Base-by-base conservation (phyloP, 805 yeast genomes). In the Lachancea meyersii region DNA sequence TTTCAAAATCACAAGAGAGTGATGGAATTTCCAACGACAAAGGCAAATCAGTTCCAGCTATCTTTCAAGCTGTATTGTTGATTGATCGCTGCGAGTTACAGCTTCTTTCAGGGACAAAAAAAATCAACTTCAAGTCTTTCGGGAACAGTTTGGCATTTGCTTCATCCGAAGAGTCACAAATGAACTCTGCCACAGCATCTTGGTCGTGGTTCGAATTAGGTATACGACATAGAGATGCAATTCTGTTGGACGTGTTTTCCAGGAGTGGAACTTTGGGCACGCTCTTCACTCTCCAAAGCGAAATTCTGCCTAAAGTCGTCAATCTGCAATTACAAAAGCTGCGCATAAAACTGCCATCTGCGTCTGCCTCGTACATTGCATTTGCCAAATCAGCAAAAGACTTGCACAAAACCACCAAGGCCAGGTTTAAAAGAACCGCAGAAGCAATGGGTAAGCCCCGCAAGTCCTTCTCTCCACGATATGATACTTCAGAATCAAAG, bases 31-130 rank as follows among this genome's bases (percentile, higher is more conserved):
- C 10, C 9, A 13, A 21, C 14, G 11, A 11, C 5, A 9, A 6
- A 24, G 22, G 9, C 4, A 13, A n/a, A 11, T 19, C 20, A n/a
- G 18, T 13, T 10, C 20, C 18, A 7, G 17, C 6, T 3, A 23
- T 38, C 3, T 16, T 13, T 4, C 43, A 43, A 7, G 10, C 19
- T 10, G 26, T 23, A n/a, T 17, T 19, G 3, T 19, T 43, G 31
- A 22, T 38, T 13, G 46, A 43, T 21, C 35, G 43, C 16, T 31
- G 31, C 33, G 46, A 43, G 13, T 17, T 38, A 13, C 35, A 38
- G 20, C 13, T 43, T 4, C 3, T 31, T n/a, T 38, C 30, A 18
- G 35, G 35, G n/a, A 22, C 22, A 3, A 31, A 30, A 4, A 38
- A 23, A 16, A 14, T 18, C 7, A 31, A 20, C 28, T 31, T 38